Evolutionary conservation across 257 asterid species (phyloP).

Genomic region (Lycium ferocissimum): DNA sequence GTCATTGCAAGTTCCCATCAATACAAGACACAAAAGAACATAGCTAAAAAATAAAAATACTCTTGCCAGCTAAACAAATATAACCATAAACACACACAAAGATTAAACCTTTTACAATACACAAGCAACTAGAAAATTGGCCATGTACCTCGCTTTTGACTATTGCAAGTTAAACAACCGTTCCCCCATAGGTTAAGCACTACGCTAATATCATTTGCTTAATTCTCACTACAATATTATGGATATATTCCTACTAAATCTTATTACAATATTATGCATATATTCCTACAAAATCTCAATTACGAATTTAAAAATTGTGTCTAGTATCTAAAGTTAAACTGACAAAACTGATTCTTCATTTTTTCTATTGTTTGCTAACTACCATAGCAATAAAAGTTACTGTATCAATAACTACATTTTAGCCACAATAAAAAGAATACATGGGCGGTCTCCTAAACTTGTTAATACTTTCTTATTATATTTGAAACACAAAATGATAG

Average conservation of each 20-base stretch:
- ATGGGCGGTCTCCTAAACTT: too few species aligned
- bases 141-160: conserved; percentile 20
- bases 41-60: not conserved
- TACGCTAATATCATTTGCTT: not conserved
- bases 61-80: not conserved
- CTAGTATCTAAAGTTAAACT: too few species aligned
- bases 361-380: too few species aligned
- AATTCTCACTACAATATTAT: not conserved
- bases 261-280: not conserved
- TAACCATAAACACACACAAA: not conserved
- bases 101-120: not conserved
- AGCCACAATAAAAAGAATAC: too few species aligned
- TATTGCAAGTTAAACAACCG: not conserved
- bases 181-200: not conserved
- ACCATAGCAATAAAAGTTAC: too few species aligned
- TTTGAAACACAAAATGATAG: too few species aligned
- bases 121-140: conserved; percentile 33
- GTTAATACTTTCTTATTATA: too few species aligned
- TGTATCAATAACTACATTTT: too few species aligned
- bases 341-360: too few species aligned
- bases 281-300: too few species aligned
- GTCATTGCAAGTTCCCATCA: not conserved
- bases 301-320: too few species aligned
- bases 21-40: conserved; percentile 11
- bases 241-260: too few species aligned